Evolutionary conservation across 2,329 filamentous ascomycete species (phyloP), one percentile per base, ranked within the genome.

Genomic region (Boeremia exigua): DNA sequence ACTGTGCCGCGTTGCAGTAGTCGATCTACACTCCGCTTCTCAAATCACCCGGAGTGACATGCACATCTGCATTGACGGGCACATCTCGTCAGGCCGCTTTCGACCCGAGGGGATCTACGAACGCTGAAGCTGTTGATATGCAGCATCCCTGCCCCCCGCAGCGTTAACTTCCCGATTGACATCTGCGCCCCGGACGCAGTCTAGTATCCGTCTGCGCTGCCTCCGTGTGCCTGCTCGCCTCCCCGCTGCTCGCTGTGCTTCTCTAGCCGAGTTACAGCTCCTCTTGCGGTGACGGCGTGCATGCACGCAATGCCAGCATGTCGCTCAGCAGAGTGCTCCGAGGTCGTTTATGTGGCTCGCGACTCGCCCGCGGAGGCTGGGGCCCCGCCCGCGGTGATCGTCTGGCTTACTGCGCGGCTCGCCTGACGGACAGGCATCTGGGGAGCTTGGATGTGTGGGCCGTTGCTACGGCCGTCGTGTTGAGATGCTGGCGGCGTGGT

Each of bases 1-100:
- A 30, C 50, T 19, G 6, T 43, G n/a, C 25, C 28, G 11, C 28
- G 27, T 19, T 54, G 45, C 40, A 46, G 46, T 55, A 55, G 34
- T 11, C n/a, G 12, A 44, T 5, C 28, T 27, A 36, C n/a, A 28
- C 29, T 36, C 32, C 19, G 3, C 12, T 25, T 17, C 38, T 42
- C 25, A 17, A 42, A 14, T n/a, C n/a, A 17, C 6, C 36, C 19
- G 19, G 19, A 23, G 19, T 23, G 19, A 23, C 19, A 23, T 23
- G 19, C 19, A 23, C 19, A 23, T 23, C 19, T 23, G 19, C 19
- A 23, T 23, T 23, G 19, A 23, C 19, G 5, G 19, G 19, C 19
- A 23, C 19, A 23, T 23, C 19, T 23, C 19, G 5, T 5, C 19
- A 23, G 19, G 19, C 29, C 36, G 27, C 17, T 15, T 11, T 33